A percentile compares a stretch with the other conserved stretches of the same genome.
Evolutionary conservation across 163 green algal species (phyloP).

Genomic region (Prototheca cutis): DNA sequence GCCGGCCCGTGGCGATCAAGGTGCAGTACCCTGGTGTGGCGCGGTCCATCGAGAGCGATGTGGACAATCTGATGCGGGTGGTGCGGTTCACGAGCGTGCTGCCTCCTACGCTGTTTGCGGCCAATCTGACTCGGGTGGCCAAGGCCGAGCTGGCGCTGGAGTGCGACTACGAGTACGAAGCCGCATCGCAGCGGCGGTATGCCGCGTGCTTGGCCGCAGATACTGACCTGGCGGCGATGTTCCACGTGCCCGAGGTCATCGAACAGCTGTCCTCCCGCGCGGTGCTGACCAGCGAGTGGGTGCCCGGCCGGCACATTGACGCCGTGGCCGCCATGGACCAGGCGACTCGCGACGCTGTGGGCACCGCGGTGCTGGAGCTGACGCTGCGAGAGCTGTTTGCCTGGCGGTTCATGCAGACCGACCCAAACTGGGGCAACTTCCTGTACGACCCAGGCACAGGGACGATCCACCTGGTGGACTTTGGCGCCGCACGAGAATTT

Average conservation of each 20-base stretch:
- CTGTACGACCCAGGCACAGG: constrained; percentile 47
- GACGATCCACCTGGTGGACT: constrained; percentile 88
- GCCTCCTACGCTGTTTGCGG: constrained; percentile 77
- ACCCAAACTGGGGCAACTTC: constrained; percentile 97
- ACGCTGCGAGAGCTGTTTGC: constrained; percentile 86
- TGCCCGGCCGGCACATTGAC: constrained; percentile 75
- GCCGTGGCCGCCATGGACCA: constrained; percentile 58
- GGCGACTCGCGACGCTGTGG: constrained; percentile 63
- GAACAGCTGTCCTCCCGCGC: constrained; percentile 51
- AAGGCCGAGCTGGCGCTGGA: constrained; percentile 84
- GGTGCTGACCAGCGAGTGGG: constrained; percentile 76
- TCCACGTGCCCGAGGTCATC: constrained; percentile 71
- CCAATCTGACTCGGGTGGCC: constrained; percentile 71
- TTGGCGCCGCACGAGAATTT: constrained; percentile 76
- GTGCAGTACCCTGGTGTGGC: constrained; percentile 85
- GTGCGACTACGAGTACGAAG: constrained; percentile 88
- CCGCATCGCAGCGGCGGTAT: constrained; percentile 53
- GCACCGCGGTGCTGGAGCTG: constrained; percentile 66
- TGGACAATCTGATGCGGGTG: constrained; percentile 91
- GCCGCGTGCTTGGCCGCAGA: constrained; percentile 45
- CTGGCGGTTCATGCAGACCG: constrained; percentile 96
- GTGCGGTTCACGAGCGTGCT: constrained; percentile 70
- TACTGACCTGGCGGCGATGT: constrained; percentile 22
- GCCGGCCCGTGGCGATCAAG: constrained; percentile 64
- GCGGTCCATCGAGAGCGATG: constrained; percentile 74